phyloP scores from a whole-genome alignment of 2,329 filamentous ascomycete species.

The Lachnellula occidentalis region DNA sequence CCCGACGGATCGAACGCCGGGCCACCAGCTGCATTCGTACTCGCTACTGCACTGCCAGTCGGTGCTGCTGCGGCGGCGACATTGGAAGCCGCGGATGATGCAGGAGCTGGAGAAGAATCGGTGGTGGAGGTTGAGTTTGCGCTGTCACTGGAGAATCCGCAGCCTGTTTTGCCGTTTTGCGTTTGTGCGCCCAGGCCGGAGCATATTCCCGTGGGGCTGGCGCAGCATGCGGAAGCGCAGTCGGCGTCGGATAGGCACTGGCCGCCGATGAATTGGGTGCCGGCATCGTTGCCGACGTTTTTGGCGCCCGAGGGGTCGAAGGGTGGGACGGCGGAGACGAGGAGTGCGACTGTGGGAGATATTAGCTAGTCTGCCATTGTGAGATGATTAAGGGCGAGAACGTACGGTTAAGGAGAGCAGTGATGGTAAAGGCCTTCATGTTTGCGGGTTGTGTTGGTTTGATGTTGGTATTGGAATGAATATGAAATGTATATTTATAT shows the following conservation, averaged over 20 bases:
- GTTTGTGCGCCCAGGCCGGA: constrained; percentile 31
- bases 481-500: neutral
- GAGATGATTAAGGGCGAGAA: neutral
- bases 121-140: neutral
- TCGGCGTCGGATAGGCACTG: constrained; percentile 20
- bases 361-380: neutral
- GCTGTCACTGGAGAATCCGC: constrained; percentile 29
- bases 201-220: constrained; percentile 27
- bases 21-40: neutral
- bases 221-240: constrained; percentile 19
- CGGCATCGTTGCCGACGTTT: constrained; percentile 21
- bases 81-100: neutral
- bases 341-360: constrained; percentile 5
- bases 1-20: constrained; percentile 21
- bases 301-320: constrained; percentile 21
- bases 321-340: constrained; percentile 12
- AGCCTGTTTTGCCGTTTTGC: constrained; percentile 33
- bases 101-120: neutral
- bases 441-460: constrained; percentile 41
- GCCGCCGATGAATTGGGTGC: constrained; percentile 21
- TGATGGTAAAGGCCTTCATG: constrained; percentile 33
- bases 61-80: neutral
- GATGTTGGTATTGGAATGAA: constrained; percentile 26
- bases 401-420: constrained; percentile 6
- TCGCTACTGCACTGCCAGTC: neutral